A percentile compares a stretch with the other conserved stretches of the same genome.
These are phyloP conservation scores for Henningerozyma blattae DNA, from an alignment of 805 yeast species.

Conservation along the genomic window DNA sequence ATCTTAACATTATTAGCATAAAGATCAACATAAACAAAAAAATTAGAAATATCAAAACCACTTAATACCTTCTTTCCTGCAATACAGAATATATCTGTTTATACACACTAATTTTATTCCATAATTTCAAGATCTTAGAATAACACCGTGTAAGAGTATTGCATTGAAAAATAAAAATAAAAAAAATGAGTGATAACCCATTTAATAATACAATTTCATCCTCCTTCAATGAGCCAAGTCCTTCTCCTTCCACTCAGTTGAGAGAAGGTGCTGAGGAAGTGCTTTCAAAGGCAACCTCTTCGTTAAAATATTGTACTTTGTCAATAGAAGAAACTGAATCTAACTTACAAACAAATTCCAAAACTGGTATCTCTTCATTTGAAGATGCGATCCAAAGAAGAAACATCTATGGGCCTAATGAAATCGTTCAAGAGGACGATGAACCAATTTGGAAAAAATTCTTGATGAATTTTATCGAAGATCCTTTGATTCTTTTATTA, in stretches of 20 bases:
- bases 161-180: no score
- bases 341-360: slow-evolving; percentile 49
- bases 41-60: no score
- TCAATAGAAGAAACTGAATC: slow-evolving; percentile 53
- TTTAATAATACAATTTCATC: slow-evolving; percentile 9
- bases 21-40: no score
- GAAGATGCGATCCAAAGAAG: slow-evolving; percentile 68
- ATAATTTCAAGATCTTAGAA: no score
- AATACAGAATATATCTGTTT: no score
- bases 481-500: slow-evolving; percentile 78
- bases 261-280: slow-evolving; percentile 12
- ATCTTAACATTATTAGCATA: no score
- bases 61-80: no score
- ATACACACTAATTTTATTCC: no score
- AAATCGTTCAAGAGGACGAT: slow-evolving; percentile 62
- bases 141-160: no score
- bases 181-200: slow-evolving; percentile 25
- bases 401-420: slow-evolving; percentile 70
- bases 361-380: slow-evolving; percentile 48
- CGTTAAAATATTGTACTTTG: slow-evolving; percentile 49
- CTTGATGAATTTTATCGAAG: slow-evolving; percentile 70
- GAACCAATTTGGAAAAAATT: slow-evolving; percentile 65
- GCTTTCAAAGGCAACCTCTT: slow-evolving; percentile 34
- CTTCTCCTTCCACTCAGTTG: slow-evolving; percentile 7
- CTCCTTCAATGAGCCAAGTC: slow-evolving; percentile 1